A percentile compares a stretch with the other conserved stretches of the same genome.
Conservation (phyloP, 2,329 filamentous ascomycete genomes). For the Diaporthe sp. region DNA sequence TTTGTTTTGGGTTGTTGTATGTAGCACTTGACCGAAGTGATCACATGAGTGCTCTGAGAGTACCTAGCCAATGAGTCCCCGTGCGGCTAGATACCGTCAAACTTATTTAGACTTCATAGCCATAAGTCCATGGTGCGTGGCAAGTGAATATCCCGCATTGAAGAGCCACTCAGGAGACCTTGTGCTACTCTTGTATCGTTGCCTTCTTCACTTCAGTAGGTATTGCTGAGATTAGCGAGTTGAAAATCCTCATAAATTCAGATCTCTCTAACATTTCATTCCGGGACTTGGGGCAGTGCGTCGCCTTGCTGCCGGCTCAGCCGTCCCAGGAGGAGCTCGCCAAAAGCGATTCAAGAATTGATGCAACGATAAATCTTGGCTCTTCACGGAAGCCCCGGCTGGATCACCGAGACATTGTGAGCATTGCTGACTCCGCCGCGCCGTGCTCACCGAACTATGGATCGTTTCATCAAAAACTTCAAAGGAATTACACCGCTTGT, state of each 20-base stretch:
- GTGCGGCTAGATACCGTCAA: no score
- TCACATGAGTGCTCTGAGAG: no score
- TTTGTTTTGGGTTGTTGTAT: no score
- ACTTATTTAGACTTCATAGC: no score
- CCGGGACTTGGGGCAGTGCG: not conserved
- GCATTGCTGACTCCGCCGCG: constrained; percentile 4
- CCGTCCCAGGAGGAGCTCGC: not conserved
- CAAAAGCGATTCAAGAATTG: not conserved
- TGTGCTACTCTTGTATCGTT: no score
- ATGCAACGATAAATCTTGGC: not conserved
- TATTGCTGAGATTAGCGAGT: constrained; percentile 60
- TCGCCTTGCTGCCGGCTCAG: not conserved
- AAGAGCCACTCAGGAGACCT: no score
- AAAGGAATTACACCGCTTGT: not conserved
- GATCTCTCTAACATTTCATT: no score
- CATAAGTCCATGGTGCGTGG: no score
- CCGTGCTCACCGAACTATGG: not conserved
- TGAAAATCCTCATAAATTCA: not conserved
- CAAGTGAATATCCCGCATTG: no score
- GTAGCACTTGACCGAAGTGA: no score
- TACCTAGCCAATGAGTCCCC: no score
- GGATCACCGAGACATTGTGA: not conserved
- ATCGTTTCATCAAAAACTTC: not conserved
- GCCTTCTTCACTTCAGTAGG: constrained; percentile 28
- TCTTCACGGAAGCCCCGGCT: not conserved